phyloP scores from a whole-genome alignment of 2,329 filamentous ascomycete genomes.

The Spiromastix sp. region DNA sequence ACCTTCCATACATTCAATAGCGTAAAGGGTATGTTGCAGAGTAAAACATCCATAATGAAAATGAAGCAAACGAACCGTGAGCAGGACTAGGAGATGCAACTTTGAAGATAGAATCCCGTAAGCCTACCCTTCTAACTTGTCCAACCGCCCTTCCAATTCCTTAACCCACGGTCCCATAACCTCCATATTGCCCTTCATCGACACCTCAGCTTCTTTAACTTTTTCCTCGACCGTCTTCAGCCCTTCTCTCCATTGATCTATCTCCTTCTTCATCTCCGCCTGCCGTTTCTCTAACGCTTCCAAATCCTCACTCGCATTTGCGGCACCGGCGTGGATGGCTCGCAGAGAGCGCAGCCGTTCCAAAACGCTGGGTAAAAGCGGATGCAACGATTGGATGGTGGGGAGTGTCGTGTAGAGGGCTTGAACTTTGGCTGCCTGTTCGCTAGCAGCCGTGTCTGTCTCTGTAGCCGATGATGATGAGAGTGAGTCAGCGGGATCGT shows the following conservation, averaged over 20 bases:
- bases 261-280: conserved; percentile 69
- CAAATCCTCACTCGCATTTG: conserved; percentile 66
- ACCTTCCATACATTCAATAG: too few relatives aligned
- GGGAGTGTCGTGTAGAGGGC: conserved; percentile 81
- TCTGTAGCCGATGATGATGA: conserved; percentile 37
- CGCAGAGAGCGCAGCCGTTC: conserved; percentile 76
- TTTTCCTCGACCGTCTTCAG: conserved; percentile 67
- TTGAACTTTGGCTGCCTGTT: conserved; percentile 79
- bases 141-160: conserved; percentile 69
- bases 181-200: conserved; percentile 69
- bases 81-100: not conserved
- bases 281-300: conserved; percentile 70
- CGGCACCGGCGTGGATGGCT: conserved; percentile 78
- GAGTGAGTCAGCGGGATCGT: conserved; percentile 23
- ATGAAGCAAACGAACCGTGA: not conserved
- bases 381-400: conserved; percentile 76
- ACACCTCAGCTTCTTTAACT: conserved; percentile 57
- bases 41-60: not conserved
- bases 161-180: conserved; percentile 85
- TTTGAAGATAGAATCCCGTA: too few relatives aligned
- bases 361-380: conserved; percentile 72
- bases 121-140: conserved; percentile 38
- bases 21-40: not conserved
- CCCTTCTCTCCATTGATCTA: conserved; percentile 76
- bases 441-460: conserved; percentile 37